phyloP scores from a whole-genome alignment of 495 filamentous ascomycete genomes.

The Podospora bellae-mahoneyi region DNA sequence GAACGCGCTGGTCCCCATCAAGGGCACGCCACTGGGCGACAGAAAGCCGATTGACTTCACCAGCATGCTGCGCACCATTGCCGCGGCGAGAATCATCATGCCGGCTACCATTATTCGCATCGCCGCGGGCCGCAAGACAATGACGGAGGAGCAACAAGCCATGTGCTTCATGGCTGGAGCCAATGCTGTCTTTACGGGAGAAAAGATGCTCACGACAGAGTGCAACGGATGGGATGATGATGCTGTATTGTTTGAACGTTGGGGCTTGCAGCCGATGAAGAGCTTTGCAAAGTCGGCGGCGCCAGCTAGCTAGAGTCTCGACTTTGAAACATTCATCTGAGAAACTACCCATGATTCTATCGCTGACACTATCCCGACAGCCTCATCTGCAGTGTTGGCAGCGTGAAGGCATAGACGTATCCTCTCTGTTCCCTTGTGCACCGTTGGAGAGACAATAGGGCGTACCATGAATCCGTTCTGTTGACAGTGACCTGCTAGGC shows the following conservation, averaged over 20 bases:
- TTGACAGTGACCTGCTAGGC: constrained; percentile 52
- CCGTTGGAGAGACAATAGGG: constrained; percentile 55
- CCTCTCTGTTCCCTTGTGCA: constrained; percentile 49
- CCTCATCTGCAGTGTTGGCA: constrained; percentile 46
- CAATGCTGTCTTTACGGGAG: constrained; percentile 85
- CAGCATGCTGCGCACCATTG: constrained; percentile 68
- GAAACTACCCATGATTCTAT: constrained; percentile 43
- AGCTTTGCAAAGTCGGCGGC: constrained; percentile 36
- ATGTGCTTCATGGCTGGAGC: constrained; percentile 82
- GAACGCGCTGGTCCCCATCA: constrained; percentile 81
- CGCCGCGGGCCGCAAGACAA: constrained; percentile 71
- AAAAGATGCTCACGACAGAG: constrained; percentile 88
- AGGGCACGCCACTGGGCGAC: constrained; percentile 72
- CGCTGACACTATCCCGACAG: constrained; percentile 39
- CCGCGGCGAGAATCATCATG: constrained; percentile 73
- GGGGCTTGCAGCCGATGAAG: constrained; percentile 64
- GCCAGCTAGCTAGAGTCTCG: background rate
- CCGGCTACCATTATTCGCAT: constrained; percentile 77
- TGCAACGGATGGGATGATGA: constrained; percentile 89
- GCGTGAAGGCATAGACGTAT: constrained; percentile 56
- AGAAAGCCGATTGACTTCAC: constrained; percentile 67
- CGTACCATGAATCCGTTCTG: constrained; percentile 49
- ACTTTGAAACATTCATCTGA: background rate
- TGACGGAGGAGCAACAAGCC: constrained; percentile 79
- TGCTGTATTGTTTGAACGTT: constrained; percentile 69